These are phyloP conservation scores for Penicillium turbatum DNA, from an alignment of 495 filamentous ascomycete species.

Conservation along the genomic window DNA sequence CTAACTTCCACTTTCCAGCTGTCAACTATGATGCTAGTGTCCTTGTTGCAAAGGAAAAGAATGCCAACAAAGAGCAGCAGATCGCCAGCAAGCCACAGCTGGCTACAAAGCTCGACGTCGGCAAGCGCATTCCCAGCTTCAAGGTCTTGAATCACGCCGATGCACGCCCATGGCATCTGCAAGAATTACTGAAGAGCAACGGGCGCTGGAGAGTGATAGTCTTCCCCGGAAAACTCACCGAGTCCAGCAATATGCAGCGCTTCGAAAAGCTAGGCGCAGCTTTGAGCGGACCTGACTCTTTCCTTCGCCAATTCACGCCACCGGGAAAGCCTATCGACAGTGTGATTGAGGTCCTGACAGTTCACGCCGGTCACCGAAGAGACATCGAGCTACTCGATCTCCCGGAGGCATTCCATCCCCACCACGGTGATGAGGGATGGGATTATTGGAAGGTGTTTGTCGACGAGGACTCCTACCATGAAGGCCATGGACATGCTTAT, in stretches of 20 bases:
- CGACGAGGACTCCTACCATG: constrained; percentile 58
- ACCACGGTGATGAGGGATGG: constrained; percentile 47
- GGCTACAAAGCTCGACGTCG: constrained; percentile 40
- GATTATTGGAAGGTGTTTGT: constrained; percentile 63
- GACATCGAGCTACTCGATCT: constrained; percentile 52
- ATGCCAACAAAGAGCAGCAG: constrained; percentile 17
- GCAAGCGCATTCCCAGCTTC: constrained; percentile 50
- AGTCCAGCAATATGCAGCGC: constrained; percentile 33
- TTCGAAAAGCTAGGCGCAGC: constrained; percentile 42
- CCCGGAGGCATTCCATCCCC: constrained; percentile 53
- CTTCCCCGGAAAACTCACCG: constrained; percentile 53
- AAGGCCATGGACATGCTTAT: constrained; percentile 59
- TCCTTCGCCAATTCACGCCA: constrained; percentile 43
- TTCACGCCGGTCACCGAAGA: constrained; percentile 48
- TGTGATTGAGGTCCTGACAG: constrained; percentile 51
- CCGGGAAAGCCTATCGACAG: constrained; percentile 32
- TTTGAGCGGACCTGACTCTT: constrained; percentile 38
- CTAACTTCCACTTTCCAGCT: constrained; percentile 6
- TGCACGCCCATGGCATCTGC: constrained; percentile 54
- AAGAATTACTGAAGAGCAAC: constrained; percentile 41
- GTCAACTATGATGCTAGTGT: constrained; percentile 36
- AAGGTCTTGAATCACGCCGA: constrained; percentile 55
- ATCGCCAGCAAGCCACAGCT: constrained; percentile 33
- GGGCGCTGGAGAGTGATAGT: constrained; percentile 59
- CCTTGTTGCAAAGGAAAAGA: constrained; percentile 30